Evolutionary conservation across 192 early-diverging fungal genomes (phyloP).

Genomic region (Podila clonocystis): DNA sequence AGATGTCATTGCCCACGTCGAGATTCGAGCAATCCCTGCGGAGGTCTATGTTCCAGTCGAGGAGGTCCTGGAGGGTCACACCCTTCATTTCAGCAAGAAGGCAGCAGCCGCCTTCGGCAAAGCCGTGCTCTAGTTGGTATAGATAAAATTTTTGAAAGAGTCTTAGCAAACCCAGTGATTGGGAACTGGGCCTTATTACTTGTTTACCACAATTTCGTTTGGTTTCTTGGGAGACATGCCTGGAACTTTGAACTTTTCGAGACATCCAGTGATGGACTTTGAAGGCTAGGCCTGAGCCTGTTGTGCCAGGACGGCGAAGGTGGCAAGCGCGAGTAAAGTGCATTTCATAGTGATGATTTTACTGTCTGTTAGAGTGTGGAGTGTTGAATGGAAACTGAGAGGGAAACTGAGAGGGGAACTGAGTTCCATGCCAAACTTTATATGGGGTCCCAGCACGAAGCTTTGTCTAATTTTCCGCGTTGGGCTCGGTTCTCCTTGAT

Average conservation of each 20-base stretch:
- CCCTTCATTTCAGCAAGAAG: background rate
- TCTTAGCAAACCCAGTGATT: too few relatives aligned
- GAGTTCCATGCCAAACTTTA: too few relatives aligned
- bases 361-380: too few relatives aligned
- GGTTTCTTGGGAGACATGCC: background rate
- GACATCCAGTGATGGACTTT: background rate
- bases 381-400: too few relatives aligned
- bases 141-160: background rate
- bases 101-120: background rate
- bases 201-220: too few relatives aligned
- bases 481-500: too few relatives aligned
- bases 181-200: too few relatives aligned
- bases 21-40: conserved; percentile 13
- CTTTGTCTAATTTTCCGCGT: too few relatives aligned
- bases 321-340: background rate
- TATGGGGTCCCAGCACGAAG: too few relatives aligned
- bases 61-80: conserved; percentile 1
- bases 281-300: conserved; percentile 5
- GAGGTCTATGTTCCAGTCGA: conserved; percentile 11
- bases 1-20: conserved; percentile 5
- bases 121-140: background rate
- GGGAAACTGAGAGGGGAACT: too few relatives aligned
- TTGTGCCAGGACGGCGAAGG: background rate
- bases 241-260: background rate
- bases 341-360: background rate